Conservation (phyloP, 1,284 basidiomycete genomes). For the Ceratobasidium sp. region DNA sequence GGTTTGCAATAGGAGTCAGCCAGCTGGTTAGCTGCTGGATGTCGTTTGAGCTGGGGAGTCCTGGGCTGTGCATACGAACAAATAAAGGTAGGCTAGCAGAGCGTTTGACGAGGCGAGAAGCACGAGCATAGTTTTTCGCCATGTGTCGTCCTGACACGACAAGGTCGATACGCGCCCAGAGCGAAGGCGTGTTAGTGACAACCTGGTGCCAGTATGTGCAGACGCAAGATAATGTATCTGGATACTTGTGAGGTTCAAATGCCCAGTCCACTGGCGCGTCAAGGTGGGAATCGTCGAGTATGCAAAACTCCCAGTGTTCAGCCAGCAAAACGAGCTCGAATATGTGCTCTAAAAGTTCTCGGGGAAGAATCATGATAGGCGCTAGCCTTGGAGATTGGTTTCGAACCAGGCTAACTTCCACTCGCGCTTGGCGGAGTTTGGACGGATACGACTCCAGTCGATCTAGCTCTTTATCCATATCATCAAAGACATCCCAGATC, state of each 20-base stretch:
- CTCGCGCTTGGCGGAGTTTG: too few species aligned
- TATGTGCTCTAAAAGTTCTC: conserved; percentile 1
- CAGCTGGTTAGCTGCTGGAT: not conserved
- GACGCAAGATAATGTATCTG: not conserved
- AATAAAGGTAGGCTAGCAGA: not conserved
- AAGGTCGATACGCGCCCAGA: conserved; percentile 18
- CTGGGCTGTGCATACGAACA: not conserved
- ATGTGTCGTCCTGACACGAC: not conserved
- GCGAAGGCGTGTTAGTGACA: not conserved
- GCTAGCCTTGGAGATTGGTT: not conserved
- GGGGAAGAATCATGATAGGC: not conserved
- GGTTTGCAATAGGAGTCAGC: not conserved
- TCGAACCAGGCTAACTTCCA: too few species aligned
- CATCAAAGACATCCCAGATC: too few species aligned
- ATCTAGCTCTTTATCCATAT: not conserved
- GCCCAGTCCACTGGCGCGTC: too few species aligned
- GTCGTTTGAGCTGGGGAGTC: not conserved
- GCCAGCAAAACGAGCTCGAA: not conserved
- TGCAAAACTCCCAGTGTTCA: too few species aligned
- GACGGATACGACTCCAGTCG: not conserved
- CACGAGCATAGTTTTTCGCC: not conserved
- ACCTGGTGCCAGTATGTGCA: conserved; percentile 16
- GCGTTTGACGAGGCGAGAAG: not conserved
- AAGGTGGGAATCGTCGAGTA: too few species aligned
- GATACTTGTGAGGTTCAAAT: too few species aligned